Base-by-base conservation (phyloP, 1,139 yeast species). In the Taphrina flavorubra region DNA sequence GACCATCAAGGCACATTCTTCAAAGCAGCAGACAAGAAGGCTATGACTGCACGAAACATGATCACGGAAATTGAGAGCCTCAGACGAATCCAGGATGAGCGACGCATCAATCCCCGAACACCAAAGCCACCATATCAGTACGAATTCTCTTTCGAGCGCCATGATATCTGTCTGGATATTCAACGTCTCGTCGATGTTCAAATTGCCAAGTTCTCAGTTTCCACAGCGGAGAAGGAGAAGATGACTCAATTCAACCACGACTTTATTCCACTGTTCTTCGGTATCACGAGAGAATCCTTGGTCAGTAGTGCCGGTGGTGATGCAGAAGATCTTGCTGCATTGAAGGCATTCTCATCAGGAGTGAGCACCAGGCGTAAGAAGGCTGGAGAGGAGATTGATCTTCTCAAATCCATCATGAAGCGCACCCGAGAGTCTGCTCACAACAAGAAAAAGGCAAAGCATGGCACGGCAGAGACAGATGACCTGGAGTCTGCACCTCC, bases 1-100 rank as follows among this genome's bases (percentile, higher is more conserved):
- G 99, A 94, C 77, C 99, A 95, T 77, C 82, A 92, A 73, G 99
- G 99, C 1, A 83, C 94, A 74, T 92, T 97, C 0, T 95, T 94
- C 80, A 94, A 94, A 78, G 97, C 94, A 78, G 91, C 97, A 13
- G 99, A 94, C 78, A 94, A 95, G 78, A 94, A 94, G 78, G 81
- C 91, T 70, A 81, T 95, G 73, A 92, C 98, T 0, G 89, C 96
- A 7, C 91, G 94, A 74, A 97, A 92, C 74, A 81, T 94, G 74
- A 87, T 94, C 7, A 88, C 96, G 72, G 99, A 94, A 77, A 90
- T 95, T 69, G 89, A 95, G 72, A 90, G 97, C 1, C 89, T 92
- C 51, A 92, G 92, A 78, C 89, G 91, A 57, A 98, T 94, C 76
- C 98, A 94, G 78, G 85, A 84, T 68, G 85, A 84, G 69, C 87